A percentile compares a stretch with the other conserved stretches of the same genome.
Evolutionary conservation across 352 stramenopile genomes (phyloP).

Genomic region (Pythium aphanidermatum): DNA sequence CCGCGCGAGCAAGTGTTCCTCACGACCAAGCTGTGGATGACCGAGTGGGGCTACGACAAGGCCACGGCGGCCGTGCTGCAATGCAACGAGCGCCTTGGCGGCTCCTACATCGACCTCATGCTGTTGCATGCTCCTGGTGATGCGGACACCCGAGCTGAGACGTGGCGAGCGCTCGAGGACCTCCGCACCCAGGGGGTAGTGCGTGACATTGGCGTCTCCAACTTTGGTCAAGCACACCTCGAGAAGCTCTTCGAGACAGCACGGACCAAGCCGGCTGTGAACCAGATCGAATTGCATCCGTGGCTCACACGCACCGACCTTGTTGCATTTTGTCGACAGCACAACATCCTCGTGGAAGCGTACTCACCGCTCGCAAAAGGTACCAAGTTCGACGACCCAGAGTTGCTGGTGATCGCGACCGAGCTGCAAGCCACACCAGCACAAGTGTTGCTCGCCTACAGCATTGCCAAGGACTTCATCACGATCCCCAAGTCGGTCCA

Average conservation of each 20-base stretch:
- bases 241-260: slow-evolving; percentile 60
- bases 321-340: slow-evolving; percentile 44
- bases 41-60: slow-evolving; percentile 64
- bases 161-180: slow-evolving; percentile 43
- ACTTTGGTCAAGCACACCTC: slow-evolving; percentile 77
- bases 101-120: slow-evolving; percentile 76
- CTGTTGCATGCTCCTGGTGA: slow-evolving; percentile 63
- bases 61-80: slow-evolving; percentile 35
- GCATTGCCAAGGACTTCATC: slow-evolving; percentile 46
- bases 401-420: slow-evolving; percentile 25
- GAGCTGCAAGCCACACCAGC: slow-evolving; percentile 26
- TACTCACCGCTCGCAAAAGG: slow-evolving; percentile 47
- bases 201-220: slow-evolving; percentile 83
- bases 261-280: slow-evolving; percentile 46
- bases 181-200: slow-evolving; percentile 44
- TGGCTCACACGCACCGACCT: slow-evolving; percentile 49
- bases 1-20: slow-evolving; percentile 70
- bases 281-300: slow-evolving; percentile 77
- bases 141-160: slow-evolving; percentile 29
- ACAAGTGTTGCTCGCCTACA: slow-evolving; percentile 45
- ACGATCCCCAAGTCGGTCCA: slow-evolving; percentile 54
- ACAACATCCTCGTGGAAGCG: slow-evolving; percentile 37
- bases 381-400: slow-evolving; percentile 24
- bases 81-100: slow-evolving; percentile 36
- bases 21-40: slow-evolving; percentile 69